Evolutionary conservation across 768 basidiomycete genomes (phyloP).

Genomic region (Dentipellis fragilis): DNA sequence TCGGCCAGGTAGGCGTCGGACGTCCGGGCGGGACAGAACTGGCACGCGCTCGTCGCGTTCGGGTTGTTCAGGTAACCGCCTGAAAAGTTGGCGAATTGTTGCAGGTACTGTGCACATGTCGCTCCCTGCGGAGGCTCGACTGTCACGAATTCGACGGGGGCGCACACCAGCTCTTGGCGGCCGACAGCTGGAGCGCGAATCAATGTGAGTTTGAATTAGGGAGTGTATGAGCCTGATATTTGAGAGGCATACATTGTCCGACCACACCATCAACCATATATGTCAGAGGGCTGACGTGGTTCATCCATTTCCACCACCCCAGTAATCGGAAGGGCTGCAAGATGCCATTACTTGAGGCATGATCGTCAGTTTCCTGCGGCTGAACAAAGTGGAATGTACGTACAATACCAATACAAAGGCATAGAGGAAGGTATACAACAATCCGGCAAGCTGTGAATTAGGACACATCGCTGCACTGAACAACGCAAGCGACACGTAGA

Average conservation of each 20-base stretch:
- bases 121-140: slow-evolving; percentile 36
- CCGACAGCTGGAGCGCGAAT: slow-evolving; percentile 33
- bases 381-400: slow-evolving; percentile 3
- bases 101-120: slow-evolving; percentile 38
- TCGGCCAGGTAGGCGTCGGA: slow-evolving; percentile 48
- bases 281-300: slow-evolving; percentile 22
- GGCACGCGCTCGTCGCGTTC: slow-evolving; percentile 27
- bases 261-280: slow-evolving; percentile 29
- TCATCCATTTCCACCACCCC: slow-evolving; percentile 37
- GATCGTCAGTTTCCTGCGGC: not conserved
- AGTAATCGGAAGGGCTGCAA: slow-evolving; percentile 34
- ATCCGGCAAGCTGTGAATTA: not conserved
- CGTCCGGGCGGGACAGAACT: slow-evolving; percentile 45
- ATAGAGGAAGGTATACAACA: slow-evolving; percentile 21
- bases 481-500: slow-evolving; percentile 10
- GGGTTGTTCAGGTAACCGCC: slow-evolving; percentile 43
- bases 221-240: too few relatives aligned
- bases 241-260: slow-evolving; percentile 29
- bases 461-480: not conserved
- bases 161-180: slow-evolving; percentile 39
- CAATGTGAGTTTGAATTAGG: too few relatives aligned
- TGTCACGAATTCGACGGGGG: slow-evolving; percentile 46
- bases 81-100: slow-evolving; percentile 26
- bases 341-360: slow-evolving; percentile 30
- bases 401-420: slow-evolving; percentile 34